Evolutionary conservation across 78 protist species (phyloP), one percentile per base, ranked within the genome.

Genomic region (Bodo saltans): DNA sequence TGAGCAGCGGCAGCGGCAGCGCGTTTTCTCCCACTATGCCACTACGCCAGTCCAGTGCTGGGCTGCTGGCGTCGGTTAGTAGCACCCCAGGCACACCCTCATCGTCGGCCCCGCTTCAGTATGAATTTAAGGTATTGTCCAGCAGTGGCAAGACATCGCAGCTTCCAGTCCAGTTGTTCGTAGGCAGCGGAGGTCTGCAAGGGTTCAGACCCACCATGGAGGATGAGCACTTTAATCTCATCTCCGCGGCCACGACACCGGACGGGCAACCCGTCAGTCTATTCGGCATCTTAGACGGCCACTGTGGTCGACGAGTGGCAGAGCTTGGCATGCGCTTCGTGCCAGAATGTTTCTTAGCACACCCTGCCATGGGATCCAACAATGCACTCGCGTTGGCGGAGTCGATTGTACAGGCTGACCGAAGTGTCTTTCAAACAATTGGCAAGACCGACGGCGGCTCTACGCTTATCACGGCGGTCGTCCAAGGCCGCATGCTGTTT

Each of bases 401-500:
- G n/a, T 3, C 33, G 3, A 72, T 67, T 23, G 78, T 32, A 8
- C 34, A 68, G 4, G 2, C 33, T 1, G 78, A 73, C 11, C 71
- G 11, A 17, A 12, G 34, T 11, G 11, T 68, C 17, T 68, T 68
- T 68, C 71, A 27, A 28, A 33, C 67, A 11, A 47, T 81, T 47
- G 17, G 33, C 70, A 4, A 3, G 4, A 81, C 4, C 3, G 85
- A 81, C 39, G 85, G 74, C 11, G 85, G 85, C 33, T 12, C 85
- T 26, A n/a, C 85, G 21, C 28, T 21, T 47, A 35, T 69, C 34
- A 3, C 41, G n/a, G 85, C 74, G 3, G 47, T 68, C 40, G 41
- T 89, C 53, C 27, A 72, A n/a, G 91, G 90, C 1, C 84, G 84
- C 78, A 79, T 53, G 41, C 84, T 90, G 4, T 89, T 38, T 35